Conservation (phyloP, 176 grass and related monocot species). For the Ampelocalamus luodianensis region DNA sequence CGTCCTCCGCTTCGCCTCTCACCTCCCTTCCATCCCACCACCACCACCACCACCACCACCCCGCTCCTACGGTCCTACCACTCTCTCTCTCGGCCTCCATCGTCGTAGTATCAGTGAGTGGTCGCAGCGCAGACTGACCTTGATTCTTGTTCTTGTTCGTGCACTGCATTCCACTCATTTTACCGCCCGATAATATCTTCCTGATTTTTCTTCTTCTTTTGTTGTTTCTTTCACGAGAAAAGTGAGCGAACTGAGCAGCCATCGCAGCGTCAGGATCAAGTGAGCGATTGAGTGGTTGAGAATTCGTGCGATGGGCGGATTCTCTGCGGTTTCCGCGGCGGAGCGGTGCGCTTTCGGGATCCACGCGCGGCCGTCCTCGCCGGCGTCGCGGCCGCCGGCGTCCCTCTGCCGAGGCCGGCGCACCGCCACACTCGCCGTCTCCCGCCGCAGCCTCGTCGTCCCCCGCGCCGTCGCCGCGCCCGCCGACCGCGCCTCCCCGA, state of each 20-base stretch:
- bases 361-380: slow-evolving; percentile 38
- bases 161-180: slow-evolving; percentile 8
- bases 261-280: not conserved
- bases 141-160: not conserved
- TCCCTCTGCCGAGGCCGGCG: not conserved
- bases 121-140: not conserved
- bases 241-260: not conserved
- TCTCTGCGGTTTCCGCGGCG: slow-evolving; percentile 30
- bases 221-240: not conserved
- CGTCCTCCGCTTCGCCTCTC: slow-evolving; percentile 35
- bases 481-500: slow-evolving; percentile 45
- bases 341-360: slow-evolving; percentile 53
- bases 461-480: slow-evolving; percentile 47
- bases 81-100: not conserved
- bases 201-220: not conserved
- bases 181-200: not conserved
- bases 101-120: not conserved
- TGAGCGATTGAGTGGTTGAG: not conserved
- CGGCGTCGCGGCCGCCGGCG: slow-evolving; percentile 8
- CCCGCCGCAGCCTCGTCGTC: slow-evolving; percentile 39
- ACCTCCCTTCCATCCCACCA: not conserved
- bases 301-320: slow-evolving; percentile 49
- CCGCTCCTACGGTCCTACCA: not conserved
- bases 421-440: slow-evolving; percentile 23
- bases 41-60: not conserved